Percentiles rank a stretch among this genome's conserved stretches.
Evolutionary conservation across 192 early-diverging fungal genomes (phyloP).

Genomic region (Cetraspora pellucida): DNA sequence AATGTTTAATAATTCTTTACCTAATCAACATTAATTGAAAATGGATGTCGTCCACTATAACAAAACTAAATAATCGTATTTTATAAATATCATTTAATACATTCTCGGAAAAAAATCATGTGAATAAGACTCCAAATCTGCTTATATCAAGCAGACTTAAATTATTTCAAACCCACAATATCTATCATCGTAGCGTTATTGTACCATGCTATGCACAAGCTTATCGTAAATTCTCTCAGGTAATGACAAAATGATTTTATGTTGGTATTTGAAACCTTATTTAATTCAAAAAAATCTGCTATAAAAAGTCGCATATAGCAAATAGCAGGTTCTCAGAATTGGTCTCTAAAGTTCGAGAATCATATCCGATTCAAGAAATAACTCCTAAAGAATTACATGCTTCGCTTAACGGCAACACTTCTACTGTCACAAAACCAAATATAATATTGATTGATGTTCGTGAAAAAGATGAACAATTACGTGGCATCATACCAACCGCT

Average conservation of each 20-base stretch:
- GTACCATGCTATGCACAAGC: no score
- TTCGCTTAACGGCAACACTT: background rate
- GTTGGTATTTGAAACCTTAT: background rate
- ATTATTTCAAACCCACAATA: no score
- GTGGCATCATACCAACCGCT: slow-evolving; percentile 52
- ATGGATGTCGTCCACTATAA: no score
- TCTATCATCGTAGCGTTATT: no score
- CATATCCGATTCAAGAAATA: slow-evolving; percentile 31
- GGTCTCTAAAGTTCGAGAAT: slow-evolving; percentile 3
- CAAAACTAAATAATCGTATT: no score
- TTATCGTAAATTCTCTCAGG: background rate
- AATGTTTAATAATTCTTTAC: no score
- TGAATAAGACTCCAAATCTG: no score
- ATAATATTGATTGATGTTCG: slow-evolving; percentile 52
- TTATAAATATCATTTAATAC: no score
- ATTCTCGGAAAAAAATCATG: no score
- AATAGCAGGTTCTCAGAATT: slow-evolving; percentile 7
- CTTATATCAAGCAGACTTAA: no score
- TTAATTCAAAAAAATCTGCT: background rate
- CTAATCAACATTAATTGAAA: no score
- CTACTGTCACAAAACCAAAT: background rate
- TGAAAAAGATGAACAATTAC: slow-evolving; percentile 49
- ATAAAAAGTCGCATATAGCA: background rate
- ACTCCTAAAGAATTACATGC: slow-evolving; percentile 17
- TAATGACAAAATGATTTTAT: background rate